Evolutionary conservation across 495 filamentous ascomycete species (phyloP).

Genomic region (Daldinia decipiens): DNA sequence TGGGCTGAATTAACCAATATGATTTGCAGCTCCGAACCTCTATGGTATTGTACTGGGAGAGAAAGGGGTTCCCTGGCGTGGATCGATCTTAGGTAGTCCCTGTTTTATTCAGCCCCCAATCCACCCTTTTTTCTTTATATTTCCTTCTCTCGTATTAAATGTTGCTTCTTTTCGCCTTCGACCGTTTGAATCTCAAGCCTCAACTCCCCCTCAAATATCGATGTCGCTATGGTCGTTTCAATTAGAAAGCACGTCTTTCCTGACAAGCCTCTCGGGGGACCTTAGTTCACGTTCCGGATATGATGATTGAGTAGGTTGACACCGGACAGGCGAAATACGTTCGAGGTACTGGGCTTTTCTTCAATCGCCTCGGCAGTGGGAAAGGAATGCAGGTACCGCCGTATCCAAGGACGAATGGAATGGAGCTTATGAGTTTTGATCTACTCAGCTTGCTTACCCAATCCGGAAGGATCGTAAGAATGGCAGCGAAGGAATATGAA

Average conservation of each 20-base stretch:
- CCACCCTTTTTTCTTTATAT: constrained; percentile 8
- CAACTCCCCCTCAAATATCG: constrained; percentile 15
- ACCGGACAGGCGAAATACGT: constrained; percentile 1
- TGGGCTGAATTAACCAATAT: constrained; percentile 30
- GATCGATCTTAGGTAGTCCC: constrained; percentile 37
- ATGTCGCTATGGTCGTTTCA: constrained; percentile 15
- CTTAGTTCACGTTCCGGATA: constrained; percentile 7
- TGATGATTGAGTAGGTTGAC: constrained; percentile 6
- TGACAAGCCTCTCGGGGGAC: not conserved
- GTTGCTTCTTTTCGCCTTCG: constrained; percentile 8
- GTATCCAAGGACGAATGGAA: constrained; percentile 19
- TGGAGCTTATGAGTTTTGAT: constrained; percentile 1
- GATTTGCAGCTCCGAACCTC: constrained; percentile 29
- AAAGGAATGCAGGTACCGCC: constrained; percentile 16
- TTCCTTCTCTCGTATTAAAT: not conserved
- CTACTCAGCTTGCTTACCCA: constrained; percentile 33
- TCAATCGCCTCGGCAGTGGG: constrained; percentile 9
- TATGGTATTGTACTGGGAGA: not conserved
- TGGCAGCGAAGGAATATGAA: constrained; percentile 19
- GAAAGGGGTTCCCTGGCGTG: constrained; percentile 19
- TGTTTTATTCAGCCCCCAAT: constrained; percentile 24
- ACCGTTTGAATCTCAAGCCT: constrained; percentile 28
- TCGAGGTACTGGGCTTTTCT: constrained; percentile 10
- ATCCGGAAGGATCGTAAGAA: constrained; percentile 39
- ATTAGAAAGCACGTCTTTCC: constrained; percentile 13